Base-by-base conservation (phyloP, 352 stramenopile species). In the Globisporangium middletonii region DNA sequence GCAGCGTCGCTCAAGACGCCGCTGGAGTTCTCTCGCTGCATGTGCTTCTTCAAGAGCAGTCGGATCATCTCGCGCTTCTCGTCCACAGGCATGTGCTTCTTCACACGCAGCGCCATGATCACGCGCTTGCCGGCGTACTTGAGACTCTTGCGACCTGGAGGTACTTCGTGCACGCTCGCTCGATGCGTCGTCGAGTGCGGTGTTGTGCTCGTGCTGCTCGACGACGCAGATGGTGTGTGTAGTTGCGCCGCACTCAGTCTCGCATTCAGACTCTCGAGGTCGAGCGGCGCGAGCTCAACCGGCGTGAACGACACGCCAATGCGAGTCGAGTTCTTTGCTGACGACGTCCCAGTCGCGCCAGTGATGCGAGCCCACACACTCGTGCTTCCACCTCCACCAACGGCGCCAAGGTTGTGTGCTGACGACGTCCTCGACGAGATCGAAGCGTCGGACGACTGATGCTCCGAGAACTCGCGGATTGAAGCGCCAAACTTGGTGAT, bases 31-130 rank as follows among this genome's bases (percentile, higher is more conserved):
- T 41, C 53, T 19, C 13, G 57, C 23, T 63, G 57, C 30, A 63
- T 63, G 60, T 82, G 50, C 23, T 78, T 77, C 6, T 57, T 26
- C 2, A 90, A 60, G 43, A 86, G 37, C n/a, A 81, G 45, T 0
- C 72, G 77, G 50, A 90, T 90, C 56, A 88, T 62, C 19, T 87
- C 56, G 26, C 71, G 56, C 47, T 88, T 90, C 16, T 87, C 77
- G 13, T 72, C 56, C 18, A 69, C 59, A 0, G 66, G 60, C 47
- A 90, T 65, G 2, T 49, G 51, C 19, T 71, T 74, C 41, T 85
- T 87, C 11, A 86, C 73, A 8, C 79, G 77, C 27, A 90, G 57
- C 30, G 63, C 61, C 73, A 87, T 87, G 65, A 88, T 87, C 48
- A 90, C 73, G 16, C 75, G 75, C 59, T 88, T 86, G 26, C 72